A percentile compares a stretch with the other conserved stretches of the same genome.
Evolutionary conservation across 352 stramenopile species (phyloP).

Genomic region (Elongisporangium undulatum): DNA sequence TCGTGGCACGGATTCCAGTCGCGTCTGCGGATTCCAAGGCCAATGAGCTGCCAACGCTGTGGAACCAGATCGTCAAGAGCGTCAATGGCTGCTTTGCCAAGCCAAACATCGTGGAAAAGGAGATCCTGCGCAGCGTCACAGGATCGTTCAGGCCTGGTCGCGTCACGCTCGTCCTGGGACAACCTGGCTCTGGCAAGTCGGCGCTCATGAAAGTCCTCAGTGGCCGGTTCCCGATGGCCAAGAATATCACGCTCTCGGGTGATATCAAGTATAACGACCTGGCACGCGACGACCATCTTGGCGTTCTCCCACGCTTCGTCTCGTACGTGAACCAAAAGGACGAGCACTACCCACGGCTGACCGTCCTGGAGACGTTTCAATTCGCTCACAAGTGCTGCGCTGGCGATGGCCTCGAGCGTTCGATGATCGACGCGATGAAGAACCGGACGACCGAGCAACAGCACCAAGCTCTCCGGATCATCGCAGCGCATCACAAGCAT

Average conservation of each 20-base stretch:
- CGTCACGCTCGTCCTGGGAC: constrained; percentile 16
- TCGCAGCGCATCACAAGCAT: constrained; percentile 18
- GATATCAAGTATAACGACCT: constrained; percentile 30
- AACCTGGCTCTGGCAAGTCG: too few species aligned
- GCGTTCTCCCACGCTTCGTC: constrained; percentile 30
- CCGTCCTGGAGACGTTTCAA: constrained; percentile 76
- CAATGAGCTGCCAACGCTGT: constrained; percentile 30
- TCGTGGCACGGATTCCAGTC: constrained; percentile 16
- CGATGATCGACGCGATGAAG: constrained; percentile 21
- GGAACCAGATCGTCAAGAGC: constrained; percentile 30
- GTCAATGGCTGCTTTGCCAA: constrained; percentile 6
- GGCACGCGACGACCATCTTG: constrained; percentile 11
- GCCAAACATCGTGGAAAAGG: constrained; percentile 6
- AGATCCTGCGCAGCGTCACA: constrained; percentile 21
- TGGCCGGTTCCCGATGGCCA: constrained; percentile 24
- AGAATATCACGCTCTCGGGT: constrained; percentile 15
- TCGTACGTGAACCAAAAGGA: constrained; percentile 57
- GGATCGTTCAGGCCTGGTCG: constrained; percentile 18
- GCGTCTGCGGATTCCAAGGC: constrained; percentile 11
- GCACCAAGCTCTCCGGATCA: constrained; percentile 20
- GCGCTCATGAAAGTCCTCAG: constrained; percentile 32
- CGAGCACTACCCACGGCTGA: constrained; percentile 34
- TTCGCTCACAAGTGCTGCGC: constrained; percentile 88
- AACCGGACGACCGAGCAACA: constrained; percentile 13
- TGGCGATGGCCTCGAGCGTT: constrained; percentile 24